Conservation (phyloP, 495 filamentous ascomycete species). For the Poronia punctata region DNA sequence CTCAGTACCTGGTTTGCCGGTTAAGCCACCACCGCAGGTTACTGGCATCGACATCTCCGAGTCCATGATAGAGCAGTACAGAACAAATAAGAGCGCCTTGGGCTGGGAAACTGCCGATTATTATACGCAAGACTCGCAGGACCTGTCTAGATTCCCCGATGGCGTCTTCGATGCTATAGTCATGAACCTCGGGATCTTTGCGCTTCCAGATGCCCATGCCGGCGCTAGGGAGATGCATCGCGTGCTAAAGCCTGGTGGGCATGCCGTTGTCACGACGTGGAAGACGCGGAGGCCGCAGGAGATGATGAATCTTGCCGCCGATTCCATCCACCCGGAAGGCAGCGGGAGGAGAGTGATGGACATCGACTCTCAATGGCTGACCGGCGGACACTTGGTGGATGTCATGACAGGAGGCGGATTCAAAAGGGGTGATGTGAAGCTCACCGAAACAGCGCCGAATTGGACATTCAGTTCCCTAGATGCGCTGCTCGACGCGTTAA, state of each 20-base stretch:
- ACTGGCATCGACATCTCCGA: slow-evolving; percentile 16
- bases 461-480: slow-evolving; percentile 12
- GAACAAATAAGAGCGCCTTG: slow-evolving; percentile 11
- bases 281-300: slow-evolving; percentile 13
- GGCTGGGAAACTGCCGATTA: slow-evolving; percentile 13
- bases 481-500: slow-evolving; percentile 8
- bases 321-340: slow-evolving; percentile 9
- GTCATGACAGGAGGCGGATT: slow-evolving; percentile 15
- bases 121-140: slow-evolving; percentile 15
- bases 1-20: slow-evolving; percentile 11
- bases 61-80: slow-evolving; percentile 15
- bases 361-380: slow-evolving; percentile 14
- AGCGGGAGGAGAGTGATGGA: slow-evolving; percentile 8
- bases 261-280: slow-evolving; percentile 27
- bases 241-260: slow-evolving; percentile 26
- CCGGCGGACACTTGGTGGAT: slow-evolving; percentile 14
- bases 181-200: slow-evolving; percentile 23
- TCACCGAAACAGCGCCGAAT: slow-evolving; percentile 10
- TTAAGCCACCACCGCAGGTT: slow-evolving; percentile 14
- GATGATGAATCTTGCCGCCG: slow-evolving; percentile 7
- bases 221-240: slow-evolving; percentile 24
- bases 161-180: slow-evolving; percentile 23
- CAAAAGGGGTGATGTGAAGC: slow-evolving; percentile 3
- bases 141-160: slow-evolving; percentile 14
- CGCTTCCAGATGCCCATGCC: slow-evolving; percentile 11